Evolutionary conservation across 1,139 yeast species (phyloP), one percentile per base, ranked within the genome.

Genomic region (Magnusiomyces clavatus): DNA sequence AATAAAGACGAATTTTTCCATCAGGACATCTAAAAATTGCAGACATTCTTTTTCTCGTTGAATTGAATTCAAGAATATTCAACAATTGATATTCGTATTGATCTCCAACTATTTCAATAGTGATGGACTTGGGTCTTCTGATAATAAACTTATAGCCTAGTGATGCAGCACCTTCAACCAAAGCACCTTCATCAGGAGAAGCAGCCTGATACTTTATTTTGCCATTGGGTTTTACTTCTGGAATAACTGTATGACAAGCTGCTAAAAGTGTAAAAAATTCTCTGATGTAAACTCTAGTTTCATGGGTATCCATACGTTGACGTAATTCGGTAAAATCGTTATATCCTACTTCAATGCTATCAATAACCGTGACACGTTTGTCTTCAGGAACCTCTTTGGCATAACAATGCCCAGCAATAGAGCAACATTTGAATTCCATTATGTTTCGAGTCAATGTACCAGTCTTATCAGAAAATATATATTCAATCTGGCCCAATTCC

Each of bases 121-220:
- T 80, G 43, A 94, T 86, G 24, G 86, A 77, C 58, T 83, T 83
- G 6, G 99, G 99, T 52, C 82, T 81, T 70, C 98, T 86, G 47
- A 89, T 81, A 12, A 79, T 77, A 65, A 94, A 94, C 58, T 78
- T 83, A 66, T 85, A 92, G 0, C 97, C 97, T 51, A 92, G 73
- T 61, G 75, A 76, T 0, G 97, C 94, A 17, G 97, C 98, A 54
- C 98, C 98, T 61, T 92, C 90, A 2, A 94, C 99, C 57, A 94
- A 74, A 0, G 99, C 99, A 53, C 98, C 98, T 73, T 94, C 98
- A 70, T 94, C 99, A 0, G 98, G 98, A 1, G 97, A 90, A 0
- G 98, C 97, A 0, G 99, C 98, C 70, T 94, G 98, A 65, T 94
- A 94, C 66, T 87, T 90, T 59, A 92, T 83, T 35, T 56, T 57